Conservation (phyloP, 2,329 filamentous ascomycete genomes). For the Dothideomycetes sp. region DNA sequence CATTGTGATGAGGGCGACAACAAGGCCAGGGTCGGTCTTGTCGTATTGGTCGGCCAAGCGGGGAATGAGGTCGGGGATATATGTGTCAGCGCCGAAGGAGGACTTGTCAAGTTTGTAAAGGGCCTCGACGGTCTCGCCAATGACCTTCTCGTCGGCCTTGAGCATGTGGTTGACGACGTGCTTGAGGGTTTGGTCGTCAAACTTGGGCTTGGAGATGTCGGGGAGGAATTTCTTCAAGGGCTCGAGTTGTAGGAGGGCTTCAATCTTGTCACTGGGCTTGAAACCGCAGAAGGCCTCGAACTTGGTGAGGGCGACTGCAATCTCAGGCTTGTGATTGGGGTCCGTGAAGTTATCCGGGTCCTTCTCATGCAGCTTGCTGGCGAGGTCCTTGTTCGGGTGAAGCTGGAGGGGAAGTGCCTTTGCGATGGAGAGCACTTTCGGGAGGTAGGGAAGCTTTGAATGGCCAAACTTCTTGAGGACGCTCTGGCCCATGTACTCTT, state of each 20-base stretch:
- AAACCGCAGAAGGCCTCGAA: conserved; percentile 71
- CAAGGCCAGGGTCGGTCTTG: conserved; percentile 50
- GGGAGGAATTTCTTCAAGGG: conserved; percentile 45
- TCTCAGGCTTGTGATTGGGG: conserved; percentile 70
- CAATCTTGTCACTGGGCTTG: conserved; percentile 53
- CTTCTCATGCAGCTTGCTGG: conserved; percentile 50
- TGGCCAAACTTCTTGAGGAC: conserved; percentile 50
- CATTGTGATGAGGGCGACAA: conserved; percentile 63
- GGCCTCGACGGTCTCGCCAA: conserved; percentile 42
- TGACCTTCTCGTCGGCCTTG: conserved; percentile 39
- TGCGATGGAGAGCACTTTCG: conserved; percentile 64
- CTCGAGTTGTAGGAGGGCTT: conserved; percentile 45
- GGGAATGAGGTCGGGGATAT: conserved; percentile 55
- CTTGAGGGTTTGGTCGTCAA: conserved; percentile 48
- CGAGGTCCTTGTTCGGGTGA: conserved; percentile 60
- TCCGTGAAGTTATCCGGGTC: conserved; percentile 59
- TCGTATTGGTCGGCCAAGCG: conserved; percentile 56
- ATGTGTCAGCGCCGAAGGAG: conserved; percentile 40
- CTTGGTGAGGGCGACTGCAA: conserved; percentile 57
- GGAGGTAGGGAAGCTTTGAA: conserved; percentile 57
- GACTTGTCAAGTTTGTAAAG: conserved; percentile 38
- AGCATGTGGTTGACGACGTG: conserved; percentile 46
- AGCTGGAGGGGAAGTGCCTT: conserved; percentile 67
- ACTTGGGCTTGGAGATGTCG: conserved; percentile 26
- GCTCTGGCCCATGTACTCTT: conserved; percentile 52